A percentile compares a stretch with the other conserved stretches of the same genome.
phyloP scores from a whole-genome alignment of 495 filamentous ascomycete genomes.

The Aspergillus baeticus region DNA sequence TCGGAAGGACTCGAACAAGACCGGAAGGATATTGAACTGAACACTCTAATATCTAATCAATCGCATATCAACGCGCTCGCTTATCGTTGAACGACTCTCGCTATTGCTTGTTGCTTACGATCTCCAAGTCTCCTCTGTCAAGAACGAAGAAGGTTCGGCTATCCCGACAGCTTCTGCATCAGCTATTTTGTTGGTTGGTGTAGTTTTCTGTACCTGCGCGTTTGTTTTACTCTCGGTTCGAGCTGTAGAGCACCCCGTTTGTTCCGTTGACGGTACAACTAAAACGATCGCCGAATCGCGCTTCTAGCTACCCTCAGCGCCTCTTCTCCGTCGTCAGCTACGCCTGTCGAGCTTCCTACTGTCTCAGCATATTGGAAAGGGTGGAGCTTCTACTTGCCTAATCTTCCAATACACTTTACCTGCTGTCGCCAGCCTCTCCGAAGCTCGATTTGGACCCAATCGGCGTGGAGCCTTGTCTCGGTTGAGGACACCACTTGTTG shows the following conservation, averaged over 20 bases:
- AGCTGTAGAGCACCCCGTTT: slow-evolving; percentile 25
- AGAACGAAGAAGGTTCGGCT: not conserved
- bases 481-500: slow-evolving; percentile 31
- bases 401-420: slow-evolving; percentile 12
- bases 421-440: slow-evolving; percentile 2
- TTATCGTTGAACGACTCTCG: slow-evolving; percentile 24
- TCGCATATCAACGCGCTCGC: slow-evolving; percentile 20
- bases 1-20: slow-evolving; percentile 1
- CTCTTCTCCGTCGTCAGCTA: slow-evolving; percentile 6
- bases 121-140: slow-evolving; percentile 10
- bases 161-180: not conserved
- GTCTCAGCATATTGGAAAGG: slow-evolving; percentile 16
- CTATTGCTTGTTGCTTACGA: slow-evolving; percentile 15
- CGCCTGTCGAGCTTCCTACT: slow-evolving; percentile 4
- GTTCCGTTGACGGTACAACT: slow-evolving; percentile 18
- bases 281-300: slow-evolving; percentile 14
- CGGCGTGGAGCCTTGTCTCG: slow-evolving; percentile 36
- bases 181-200: slow-evolving; percentile 8
- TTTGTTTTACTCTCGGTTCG: slow-evolving; percentile 14
- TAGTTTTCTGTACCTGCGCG: slow-evolving; percentile 13
- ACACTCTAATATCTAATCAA: slow-evolving; percentile 22
- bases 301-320: slow-evolving; percentile 7
- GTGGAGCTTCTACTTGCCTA: slow-evolving; percentile 14
- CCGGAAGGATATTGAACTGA: slow-evolving; percentile 8
- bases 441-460: slow-evolving; percentile 18